phyloP scores from a whole-genome alignment of 768 basidiomycete species.

The Trametes cinnabarina region DNA sequence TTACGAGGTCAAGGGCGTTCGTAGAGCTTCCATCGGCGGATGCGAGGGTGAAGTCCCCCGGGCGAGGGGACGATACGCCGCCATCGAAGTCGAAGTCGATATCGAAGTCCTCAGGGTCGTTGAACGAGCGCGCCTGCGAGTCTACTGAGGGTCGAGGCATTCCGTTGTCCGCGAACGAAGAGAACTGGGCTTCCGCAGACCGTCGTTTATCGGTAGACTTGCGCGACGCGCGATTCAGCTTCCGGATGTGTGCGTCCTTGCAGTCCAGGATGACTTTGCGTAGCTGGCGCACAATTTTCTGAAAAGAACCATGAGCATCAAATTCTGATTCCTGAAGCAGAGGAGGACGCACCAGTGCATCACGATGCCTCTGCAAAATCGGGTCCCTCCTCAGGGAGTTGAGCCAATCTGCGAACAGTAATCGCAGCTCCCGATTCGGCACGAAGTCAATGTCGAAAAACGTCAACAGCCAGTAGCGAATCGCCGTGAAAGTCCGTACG shows the following conservation, averaged over 20 bases:
- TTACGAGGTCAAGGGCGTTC: conserved; percentile 55
- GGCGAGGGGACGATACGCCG: conserved; percentile 18
- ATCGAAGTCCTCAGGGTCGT: conserved; percentile 60
- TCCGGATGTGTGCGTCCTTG: conserved; percentile 55
- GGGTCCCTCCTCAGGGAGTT: conserved; percentile 75
- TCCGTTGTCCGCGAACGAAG: conserved; percentile 5
- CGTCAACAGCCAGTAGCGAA: conserved; percentile 87
- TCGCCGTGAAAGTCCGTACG: conserved; percentile 85
- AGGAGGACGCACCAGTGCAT: conserved; percentile 59
- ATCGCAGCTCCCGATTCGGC: conserved; percentile 72
- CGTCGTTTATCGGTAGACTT: conserved; percentile 25
- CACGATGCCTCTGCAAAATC: conserved; percentile 59
- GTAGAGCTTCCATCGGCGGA: conserved; percentile 15
- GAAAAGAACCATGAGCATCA: conserved; percentile 11
- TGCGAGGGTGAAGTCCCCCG: conserved; percentile 4
- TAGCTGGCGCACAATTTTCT: conserved; percentile 81
- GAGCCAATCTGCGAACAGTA: conserved; percentile 74
- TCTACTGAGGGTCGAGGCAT: conserved; percentile 12
- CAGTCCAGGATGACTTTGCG: conserved; percentile 83
- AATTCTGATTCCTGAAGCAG: too few relatives aligned
- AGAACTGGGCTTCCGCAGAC: conserved; percentile 24
- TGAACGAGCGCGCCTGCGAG: conserved; percentile 24
- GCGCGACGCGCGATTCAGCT: conserved; percentile 28
- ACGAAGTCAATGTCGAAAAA: conserved; percentile 90
- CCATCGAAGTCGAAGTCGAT: conserved; percentile 73